Conservation (phyloP, 2,329 filamentous ascomycete genomes). For the Claviceps sp. region DNA sequence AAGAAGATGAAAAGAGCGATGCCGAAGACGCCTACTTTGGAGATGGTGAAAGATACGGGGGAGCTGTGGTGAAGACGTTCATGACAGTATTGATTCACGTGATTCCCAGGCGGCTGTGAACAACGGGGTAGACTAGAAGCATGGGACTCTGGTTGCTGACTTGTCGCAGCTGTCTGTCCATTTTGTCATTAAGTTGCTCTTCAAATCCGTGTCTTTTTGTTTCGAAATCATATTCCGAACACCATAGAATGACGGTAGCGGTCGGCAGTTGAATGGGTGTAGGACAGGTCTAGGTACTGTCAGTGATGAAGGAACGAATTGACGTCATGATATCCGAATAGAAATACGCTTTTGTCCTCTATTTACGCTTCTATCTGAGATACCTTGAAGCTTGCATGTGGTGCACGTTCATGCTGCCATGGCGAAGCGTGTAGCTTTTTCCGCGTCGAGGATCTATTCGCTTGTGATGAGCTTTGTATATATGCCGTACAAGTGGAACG, state of each 20-base stretch:
- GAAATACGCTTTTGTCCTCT: neutral
- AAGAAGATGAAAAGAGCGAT: slow-evolving; percentile 54
- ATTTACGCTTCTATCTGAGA: too few species aligned
- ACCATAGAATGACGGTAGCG: neutral
- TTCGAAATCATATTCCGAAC: neutral
- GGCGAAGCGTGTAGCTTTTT: too few species aligned
- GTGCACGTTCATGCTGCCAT: too few species aligned
- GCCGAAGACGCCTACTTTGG: slow-evolving; percentile 47
- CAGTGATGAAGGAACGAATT: neutral
- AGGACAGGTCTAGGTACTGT: neutral
- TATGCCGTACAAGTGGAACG: too few species aligned
- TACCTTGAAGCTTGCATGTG: too few species aligned
- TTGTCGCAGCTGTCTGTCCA: neutral
- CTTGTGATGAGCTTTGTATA: too few species aligned
- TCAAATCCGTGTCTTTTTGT: neutral
- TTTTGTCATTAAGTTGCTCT: neutral
- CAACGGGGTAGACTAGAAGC: neutral
- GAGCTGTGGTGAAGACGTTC: slow-evolving; percentile 47
- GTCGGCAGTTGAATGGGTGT: neutral
- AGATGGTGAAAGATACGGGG: slow-evolving; percentile 47
- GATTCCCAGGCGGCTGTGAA: neutral
- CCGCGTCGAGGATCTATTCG: too few species aligned
- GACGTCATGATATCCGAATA: neutral
- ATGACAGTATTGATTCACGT: neutral
- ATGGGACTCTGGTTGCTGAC: neutral